Evolutionary conservation across 2,329 filamentous ascomycete species (phyloP).

Genomic region (Rugonectria rugulosa): DNA sequence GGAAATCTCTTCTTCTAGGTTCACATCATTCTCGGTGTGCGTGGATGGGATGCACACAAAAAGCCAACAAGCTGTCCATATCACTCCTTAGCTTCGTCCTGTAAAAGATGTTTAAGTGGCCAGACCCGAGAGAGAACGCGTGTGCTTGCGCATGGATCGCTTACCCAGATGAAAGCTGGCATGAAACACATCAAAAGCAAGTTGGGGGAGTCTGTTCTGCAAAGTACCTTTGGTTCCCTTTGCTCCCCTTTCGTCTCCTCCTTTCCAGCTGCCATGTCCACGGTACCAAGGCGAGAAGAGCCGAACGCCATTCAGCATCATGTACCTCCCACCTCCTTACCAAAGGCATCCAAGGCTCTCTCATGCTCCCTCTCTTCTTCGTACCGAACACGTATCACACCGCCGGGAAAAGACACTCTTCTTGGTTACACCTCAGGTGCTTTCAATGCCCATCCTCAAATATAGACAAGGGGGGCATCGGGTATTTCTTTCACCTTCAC

Average conservation of each 20-base stretch:
- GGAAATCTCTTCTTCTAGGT: no score
- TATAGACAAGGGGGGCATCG: not conserved
- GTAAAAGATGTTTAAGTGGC: not conserved
- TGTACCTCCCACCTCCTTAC: no score
- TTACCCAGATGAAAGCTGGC: not conserved
- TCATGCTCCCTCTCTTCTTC: no score
- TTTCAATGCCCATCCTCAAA: not conserved
- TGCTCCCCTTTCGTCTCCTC: not conserved
- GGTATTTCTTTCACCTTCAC: not conserved
- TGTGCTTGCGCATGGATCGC: slow-evolving; percentile 9
- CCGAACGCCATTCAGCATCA: no score
- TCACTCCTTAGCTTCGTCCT: no score
- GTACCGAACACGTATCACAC: not conserved
- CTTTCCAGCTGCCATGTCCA: not conserved
- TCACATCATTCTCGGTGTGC: no score
- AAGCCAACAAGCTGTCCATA: no score
- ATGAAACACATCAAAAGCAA: slow-evolving; percentile 20
- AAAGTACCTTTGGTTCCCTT: no score
- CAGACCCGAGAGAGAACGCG: slow-evolving; percentile 6
- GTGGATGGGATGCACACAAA: not conserved
- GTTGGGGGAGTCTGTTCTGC: no score
- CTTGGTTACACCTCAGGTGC: not conserved
- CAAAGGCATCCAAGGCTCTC: no score
- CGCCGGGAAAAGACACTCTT: not conserved
- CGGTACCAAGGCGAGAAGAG: no score